Percentiles rank a stretch among this genome's conserved stretches.
phyloP scores from a whole-genome alignment of 2,329 filamentous ascomycete species.

The Phoma sp. region DNA sequence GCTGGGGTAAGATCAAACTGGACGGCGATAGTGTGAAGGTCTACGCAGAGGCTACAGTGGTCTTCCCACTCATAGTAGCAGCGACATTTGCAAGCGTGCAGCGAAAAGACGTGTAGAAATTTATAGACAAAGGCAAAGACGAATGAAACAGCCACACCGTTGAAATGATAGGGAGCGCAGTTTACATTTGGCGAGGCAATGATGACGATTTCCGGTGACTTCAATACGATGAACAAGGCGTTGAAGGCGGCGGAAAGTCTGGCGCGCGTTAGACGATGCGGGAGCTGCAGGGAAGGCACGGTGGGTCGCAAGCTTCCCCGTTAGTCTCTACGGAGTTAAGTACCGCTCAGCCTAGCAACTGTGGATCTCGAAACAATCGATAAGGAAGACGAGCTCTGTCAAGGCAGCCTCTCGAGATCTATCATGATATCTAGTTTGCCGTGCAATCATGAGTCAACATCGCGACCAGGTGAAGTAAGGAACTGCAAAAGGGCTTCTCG shows the following conservation, averaged over 20 bases:
- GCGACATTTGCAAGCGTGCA: conserved; percentile 64
- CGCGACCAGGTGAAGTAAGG: conserved; percentile 2
- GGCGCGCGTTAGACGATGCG: conserved; percentile 17
- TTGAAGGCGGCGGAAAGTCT: conserved; percentile 17
- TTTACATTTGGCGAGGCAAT: too few relatives aligned
- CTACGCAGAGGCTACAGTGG: conserved; percentile 71
- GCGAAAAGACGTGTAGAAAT: neutral
- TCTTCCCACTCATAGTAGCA: conserved; percentile 71
- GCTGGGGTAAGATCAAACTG: conserved; percentile 97
- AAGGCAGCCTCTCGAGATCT: conserved; percentile 8
- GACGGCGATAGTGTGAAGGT: conserved; percentile 88
- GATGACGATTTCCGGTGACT: neutral
- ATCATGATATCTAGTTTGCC: conserved; percentile 3
- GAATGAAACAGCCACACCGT: neutral
- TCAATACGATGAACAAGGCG: neutral
- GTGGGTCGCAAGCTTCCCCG: conserved; percentile 25
- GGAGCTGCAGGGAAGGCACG: conserved; percentile 32
- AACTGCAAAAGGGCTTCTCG: conserved; percentile 11
- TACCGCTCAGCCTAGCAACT: conserved; percentile 27
- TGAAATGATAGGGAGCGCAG: too few relatives aligned
- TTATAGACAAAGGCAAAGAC: neutral
- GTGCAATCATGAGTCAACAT: conserved; percentile 11
- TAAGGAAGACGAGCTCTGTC: conserved; percentile 9
- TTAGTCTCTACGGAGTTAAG: conserved; percentile 22
- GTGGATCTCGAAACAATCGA: conserved; percentile 16